These are phyloP conservation scores for Solanum medicagineum DNA, from an alignment of 257 asterid genomes.

Conservation along the genomic window DNA sequence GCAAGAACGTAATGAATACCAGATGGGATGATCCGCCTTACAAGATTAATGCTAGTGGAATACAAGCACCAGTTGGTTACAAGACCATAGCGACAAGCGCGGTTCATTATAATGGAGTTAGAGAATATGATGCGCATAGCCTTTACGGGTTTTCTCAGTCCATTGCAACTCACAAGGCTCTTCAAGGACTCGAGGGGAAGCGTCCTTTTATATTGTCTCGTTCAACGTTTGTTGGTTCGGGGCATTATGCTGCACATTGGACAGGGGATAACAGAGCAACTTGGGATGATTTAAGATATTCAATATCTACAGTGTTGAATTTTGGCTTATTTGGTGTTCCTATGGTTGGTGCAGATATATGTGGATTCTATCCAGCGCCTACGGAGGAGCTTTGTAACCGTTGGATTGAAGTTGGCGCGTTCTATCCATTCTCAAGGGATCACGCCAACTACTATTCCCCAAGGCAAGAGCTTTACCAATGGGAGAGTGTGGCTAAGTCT, in stretches of 20 bases:
- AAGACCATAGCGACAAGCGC: conserved; percentile 62
- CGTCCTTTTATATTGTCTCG: conserved; percentile 83
- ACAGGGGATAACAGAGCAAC: conserved; percentile 90
- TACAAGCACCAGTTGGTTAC: conserved; percentile 22
- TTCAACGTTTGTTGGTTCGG: conserved; percentile 86
- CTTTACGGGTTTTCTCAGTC: conserved; percentile 73
- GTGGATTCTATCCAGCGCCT: conserved; percentile 58
- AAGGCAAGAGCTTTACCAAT: conserved; percentile 44
- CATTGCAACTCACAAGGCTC: conserved; percentile 53
- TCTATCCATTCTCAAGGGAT: conserved; percentile 62
- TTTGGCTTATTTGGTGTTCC: conserved; percentile 85
- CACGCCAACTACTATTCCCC: conserved; percentile 17
- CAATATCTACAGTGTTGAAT: conserved; percentile 58
- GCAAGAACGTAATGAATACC: conserved; percentile 62
- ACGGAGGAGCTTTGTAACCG: conserved; percentile 89
- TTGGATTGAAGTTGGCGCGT: conserved; percentile 76
- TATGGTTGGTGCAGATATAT: conserved; percentile 96
- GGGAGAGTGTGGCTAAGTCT: conserved; percentile 53
- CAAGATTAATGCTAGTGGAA: conserved; percentile 59
- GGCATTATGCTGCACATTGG: conserved; percentile 89
- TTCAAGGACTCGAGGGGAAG: conserved; percentile 34
- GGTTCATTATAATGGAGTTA: conserved; percentile 41
- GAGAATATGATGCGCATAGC: conserved; percentile 71
- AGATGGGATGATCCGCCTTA: conserved; percentile 69
- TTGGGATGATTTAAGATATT: conserved; percentile 73